Evolutionary conservation across 441 rosid species (phyloP), one percentile per base, ranked within the genome.

Genomic region (Erysimum cheiri): DNA sequence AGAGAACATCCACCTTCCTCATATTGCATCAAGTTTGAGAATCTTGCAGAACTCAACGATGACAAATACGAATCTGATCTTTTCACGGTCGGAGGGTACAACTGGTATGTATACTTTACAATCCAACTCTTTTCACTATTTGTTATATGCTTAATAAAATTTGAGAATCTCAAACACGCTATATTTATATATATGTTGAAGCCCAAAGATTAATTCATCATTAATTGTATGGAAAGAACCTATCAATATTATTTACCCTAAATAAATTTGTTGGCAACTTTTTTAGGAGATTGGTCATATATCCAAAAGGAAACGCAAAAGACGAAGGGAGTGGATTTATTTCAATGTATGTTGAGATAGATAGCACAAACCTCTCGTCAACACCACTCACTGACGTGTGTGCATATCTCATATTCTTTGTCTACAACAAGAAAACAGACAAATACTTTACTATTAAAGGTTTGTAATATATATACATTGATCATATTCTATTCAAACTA

Each of bases 271-370:
- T 47, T 47, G 3, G 28, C 7, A 41, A 41, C 14, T 41, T 8
- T 48, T 48, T 22, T 46, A 48, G 54, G 31, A 48, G 53, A 48
- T 48, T 48, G 53, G 22, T 48, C 3, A 10, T 48, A 22, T 48
- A 48, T 24, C 54, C 54, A 10, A 48, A 48, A 48, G 54, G 54
- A 48, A 22, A 48, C n/a, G 1, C 13, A 22, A n/a, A 48, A 5
- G 69, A 64, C 33, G 6, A 64, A 13, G 48, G 69, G 14, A 33
- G 13, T 12, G 69, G 58, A 36, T 64, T 22, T 37, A 49, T 64
- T 3, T 64, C 69, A 2, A 49, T 64, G 57, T 64, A 64, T 14
- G 69, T 64, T 12, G 69, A 49, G 14, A 8, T 64, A 12, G 69
- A 64, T 10, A 64, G 1, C 47, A 9, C 58, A 64, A 47, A 19